A percentile compares a stretch with the other conserved stretches of the same genome.
phyloP scores from a whole-genome alignment of 192 early-diverging fungal species.

The Linnemannia hyalina region DNA sequence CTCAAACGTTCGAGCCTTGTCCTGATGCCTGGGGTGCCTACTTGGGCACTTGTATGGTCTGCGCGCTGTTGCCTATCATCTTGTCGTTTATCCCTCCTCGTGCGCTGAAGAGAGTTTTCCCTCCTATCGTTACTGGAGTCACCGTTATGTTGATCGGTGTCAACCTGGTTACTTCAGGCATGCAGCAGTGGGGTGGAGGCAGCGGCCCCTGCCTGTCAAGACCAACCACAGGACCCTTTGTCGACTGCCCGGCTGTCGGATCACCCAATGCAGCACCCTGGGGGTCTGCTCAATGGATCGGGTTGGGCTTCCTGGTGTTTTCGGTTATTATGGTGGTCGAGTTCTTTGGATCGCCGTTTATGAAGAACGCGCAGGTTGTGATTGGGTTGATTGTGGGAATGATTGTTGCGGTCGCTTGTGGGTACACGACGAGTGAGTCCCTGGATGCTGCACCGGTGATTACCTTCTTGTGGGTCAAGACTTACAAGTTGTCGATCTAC shows the following conservation, averaged over 20 bases:
- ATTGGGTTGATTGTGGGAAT: slow-evolving; percentile 65
- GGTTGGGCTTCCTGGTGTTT: slow-evolving; percentile 63
- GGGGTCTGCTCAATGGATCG: slow-evolving; percentile 63
- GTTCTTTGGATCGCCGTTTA: slow-evolving; percentile 67
- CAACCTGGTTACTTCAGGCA: slow-evolving; percentile 57
- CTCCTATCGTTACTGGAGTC: slow-evolving; percentile 68
- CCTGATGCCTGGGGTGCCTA: slow-evolving; percentile 67
- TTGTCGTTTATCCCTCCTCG: slow-evolving; percentile 64
- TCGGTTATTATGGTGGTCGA: slow-evolving; percentile 62
- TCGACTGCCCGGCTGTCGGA: slow-evolving; percentile 56
- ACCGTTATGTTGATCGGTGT: slow-evolving; percentile 64
- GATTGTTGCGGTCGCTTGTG: slow-evolving; percentile 62
- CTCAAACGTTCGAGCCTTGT: slow-evolving; percentile 55
- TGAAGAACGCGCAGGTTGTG: slow-evolving; percentile 67
- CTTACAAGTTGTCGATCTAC: slow-evolving; percentile 62
- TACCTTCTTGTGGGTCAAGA: slow-evolving; percentile 67
- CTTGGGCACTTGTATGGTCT: slow-evolving; percentile 65
- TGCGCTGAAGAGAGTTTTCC: slow-evolving; percentile 62
- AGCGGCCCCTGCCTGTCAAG: slow-evolving; percentile 55
- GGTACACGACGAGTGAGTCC: slow-evolving; percentile 59
- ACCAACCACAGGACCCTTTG: slow-evolving; percentile 60
- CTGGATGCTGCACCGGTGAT: slow-evolving; percentile 60
- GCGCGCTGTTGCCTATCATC: slow-evolving; percentile 57
- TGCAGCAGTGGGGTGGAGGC: slow-evolving; percentile 66
- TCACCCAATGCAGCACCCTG: slow-evolving; percentile 65